Conservation (phyloP, 2,329 filamentous ascomycete species). For the Cryphonectria nitschkei region DNA sequence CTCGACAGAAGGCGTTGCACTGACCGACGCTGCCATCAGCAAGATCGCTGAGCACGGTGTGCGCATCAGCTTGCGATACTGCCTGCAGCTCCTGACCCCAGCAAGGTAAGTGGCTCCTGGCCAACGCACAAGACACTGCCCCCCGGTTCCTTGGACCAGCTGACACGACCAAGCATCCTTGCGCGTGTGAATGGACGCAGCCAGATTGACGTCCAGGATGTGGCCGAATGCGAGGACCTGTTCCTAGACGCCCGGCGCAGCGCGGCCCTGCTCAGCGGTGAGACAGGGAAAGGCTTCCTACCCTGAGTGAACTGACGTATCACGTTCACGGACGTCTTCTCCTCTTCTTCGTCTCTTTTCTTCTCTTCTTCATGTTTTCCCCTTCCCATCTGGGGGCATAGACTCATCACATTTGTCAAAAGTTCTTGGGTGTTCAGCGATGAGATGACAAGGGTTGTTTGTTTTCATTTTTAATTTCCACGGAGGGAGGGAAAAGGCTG, state of each 20-base stretch:
- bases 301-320: constrained; percentile 56
- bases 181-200: constrained; percentile 80
- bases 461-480: not conserved
- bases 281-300: constrained; percentile 68
- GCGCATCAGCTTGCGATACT: constrained; percentile 88
- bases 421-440: constrained; percentile 28
- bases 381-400: not conserved
- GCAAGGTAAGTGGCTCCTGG: constrained; percentile 60
- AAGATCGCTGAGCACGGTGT: constrained; percentile 87
- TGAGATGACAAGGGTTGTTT: constrained; percentile 30
- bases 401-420: constrained; percentile 36
- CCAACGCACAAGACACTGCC: constrained; percentile 21
- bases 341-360: not conserved
- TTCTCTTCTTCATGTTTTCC: not conserved
- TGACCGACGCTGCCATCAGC: constrained; percentile 82
- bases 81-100: constrained; percentile 86
- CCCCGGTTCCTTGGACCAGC: constrained; percentile 38
- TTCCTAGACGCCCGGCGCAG: constrained; percentile 84
- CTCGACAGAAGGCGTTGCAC: constrained; percentile 76
- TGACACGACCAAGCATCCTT: constrained; percentile 67
- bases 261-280: constrained; percentile 67
- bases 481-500: constrained; percentile 28
- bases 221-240: constrained; percentile 80
- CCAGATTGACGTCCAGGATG: constrained; percentile 77
- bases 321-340: constrained; percentile 25